Base-by-base conservation (phyloP, 2,329 filamentous ascomycete genomes). In the Lasiodiplodia sp. region DNA sequence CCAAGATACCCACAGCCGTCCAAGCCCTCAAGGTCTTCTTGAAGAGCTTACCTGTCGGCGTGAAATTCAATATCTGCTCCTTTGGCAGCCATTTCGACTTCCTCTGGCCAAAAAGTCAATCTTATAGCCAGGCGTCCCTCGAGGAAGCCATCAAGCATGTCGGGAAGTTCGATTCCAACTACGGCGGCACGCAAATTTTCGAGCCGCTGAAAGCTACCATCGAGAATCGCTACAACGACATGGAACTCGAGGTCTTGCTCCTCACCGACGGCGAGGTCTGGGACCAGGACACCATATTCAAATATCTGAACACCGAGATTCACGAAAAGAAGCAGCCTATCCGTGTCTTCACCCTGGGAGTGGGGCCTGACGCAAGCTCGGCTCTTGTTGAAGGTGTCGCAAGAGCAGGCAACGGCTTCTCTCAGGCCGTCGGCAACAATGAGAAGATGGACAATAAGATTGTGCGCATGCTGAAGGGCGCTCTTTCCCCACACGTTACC, bases 381-480 rank as follows among this genome's bases (percentile, higher is more conserved):
- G 81, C 86, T 1, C 77, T 90, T 2, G 83, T 90, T 12, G 85
- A 90, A 72, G 87, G 87, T 1, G 81, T 90, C 68, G 87, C 87
- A 21, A 82, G 83, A 63, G 83, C 84, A 14, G 88, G 87, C 0
- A 85, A 87, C 65, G 88, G 88, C 0, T 87, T 86, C 68, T 80
- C 83, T 6, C 91, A 93, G 75, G 83, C 85, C 6, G 90, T 93
- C 0, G 83, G 82, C 1, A 79, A 87, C 7, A 80, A 85, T 1
- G 91, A 93, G 75, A 88, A 89, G 73, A 87, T 92, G 78, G 88
- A 91, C 72, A 86, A 81, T 71, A 91, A 91, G 75, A 85, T 93
- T 0, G 84, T 93, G 2, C 86, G 91, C 2, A 93, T 94, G 91
- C 81, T 94, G 68, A 92, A 91, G 74, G 91, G 87, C 0, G 88